A percentile compares a stretch with the other conserved stretches of the same genome.
Conservation (phyloP, 768 basidiomycete genomes). For the Infundibulicybe gibba region DNA sequence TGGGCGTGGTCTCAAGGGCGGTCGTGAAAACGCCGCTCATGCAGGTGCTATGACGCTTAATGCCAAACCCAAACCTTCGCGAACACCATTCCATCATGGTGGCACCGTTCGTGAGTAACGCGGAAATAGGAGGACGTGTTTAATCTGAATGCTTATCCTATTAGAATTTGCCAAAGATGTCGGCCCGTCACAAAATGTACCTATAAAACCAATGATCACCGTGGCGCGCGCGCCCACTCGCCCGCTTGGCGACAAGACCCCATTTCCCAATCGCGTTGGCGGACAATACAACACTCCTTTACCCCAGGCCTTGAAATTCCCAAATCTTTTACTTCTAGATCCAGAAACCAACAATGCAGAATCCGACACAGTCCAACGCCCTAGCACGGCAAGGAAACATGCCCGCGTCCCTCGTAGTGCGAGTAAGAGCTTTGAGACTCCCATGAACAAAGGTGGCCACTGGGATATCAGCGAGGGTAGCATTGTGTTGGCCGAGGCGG, state of each 20-base stretch:
- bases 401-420: slow-evolving; percentile 51
- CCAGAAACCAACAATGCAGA: slow-evolving; percentile 20
- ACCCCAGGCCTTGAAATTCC: slow-evolving; percentile 29
- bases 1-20: slow-evolving; percentile 39
- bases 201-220: slow-evolving; percentile 14
- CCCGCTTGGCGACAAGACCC: slow-evolving; percentile 73
- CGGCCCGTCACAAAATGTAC: slow-evolving; percentile 14
- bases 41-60: slow-evolving; percentile 42
- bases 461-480: slow-evolving; percentile 72
- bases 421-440: slow-evolving; percentile 59
- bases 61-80: slow-evolving; percentile 32
- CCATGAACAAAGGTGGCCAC: slow-evolving; percentile 57
- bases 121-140: background rate
- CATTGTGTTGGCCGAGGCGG: slow-evolving; percentile 25
- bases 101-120: slow-evolving; percentile 24
- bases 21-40: slow-evolving; percentile 44
- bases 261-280: slow-evolving; percentile 60
- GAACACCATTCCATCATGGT: slow-evolving; percentile 33
- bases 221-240: slow-evolving; percentile 26
- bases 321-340: slow-evolving; percentile 19
- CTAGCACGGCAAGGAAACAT: slow-evolving; percentile 68
- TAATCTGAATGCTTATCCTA: background rate
- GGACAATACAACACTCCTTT: slow-evolving; percentile 30
- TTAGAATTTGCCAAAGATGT: slow-evolving; percentile 15
- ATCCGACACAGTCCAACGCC: slow-evolving; percentile 45